Evolutionary conservation across 2,329 filamentous ascomycete genomes (phyloP).

Genomic region (Lachnellula suecica): DNA sequence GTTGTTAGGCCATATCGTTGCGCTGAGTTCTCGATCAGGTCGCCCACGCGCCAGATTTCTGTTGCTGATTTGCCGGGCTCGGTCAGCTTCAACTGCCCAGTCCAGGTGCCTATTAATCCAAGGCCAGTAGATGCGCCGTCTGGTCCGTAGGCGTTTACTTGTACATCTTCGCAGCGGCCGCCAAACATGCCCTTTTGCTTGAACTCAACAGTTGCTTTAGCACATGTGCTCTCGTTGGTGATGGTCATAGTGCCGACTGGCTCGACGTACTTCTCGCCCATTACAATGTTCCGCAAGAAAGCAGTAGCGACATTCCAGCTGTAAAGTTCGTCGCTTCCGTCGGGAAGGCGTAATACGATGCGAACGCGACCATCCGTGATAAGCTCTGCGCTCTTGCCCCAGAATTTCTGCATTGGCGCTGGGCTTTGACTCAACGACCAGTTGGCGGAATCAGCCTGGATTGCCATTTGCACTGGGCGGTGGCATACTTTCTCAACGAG

Average conservation of each 20-base stretch:
- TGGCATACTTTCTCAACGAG: constrained; percentile 96
- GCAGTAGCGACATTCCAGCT: constrained; percentile 86
- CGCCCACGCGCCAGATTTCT: constrained; percentile 76
- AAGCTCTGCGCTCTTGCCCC: constrained; percentile 95
- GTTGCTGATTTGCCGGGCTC: constrained; percentile 61
- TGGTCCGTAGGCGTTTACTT: constrained; percentile 68
- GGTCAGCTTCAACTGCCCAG: constrained; percentile 65
- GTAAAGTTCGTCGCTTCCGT: constrained; percentile 77
- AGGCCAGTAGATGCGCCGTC: constrained; percentile 65
- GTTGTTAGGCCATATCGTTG: constrained; percentile 85
- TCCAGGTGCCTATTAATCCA: constrained; percentile 83
- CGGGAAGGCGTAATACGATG: constrained; percentile 64
- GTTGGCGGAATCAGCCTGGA: constrained; percentile 80
- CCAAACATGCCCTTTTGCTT: constrained; percentile 97
- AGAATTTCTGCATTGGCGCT: constrained; percentile 92
- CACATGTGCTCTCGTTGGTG: constrained; percentile 77
- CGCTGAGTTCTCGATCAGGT: constrained; percentile 74
- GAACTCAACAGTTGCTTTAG: constrained; percentile 85
- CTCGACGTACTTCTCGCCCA: constrained; percentile 97
- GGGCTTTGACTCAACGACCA: constrained; percentile 91
- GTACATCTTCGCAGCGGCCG: constrained; percentile 86
- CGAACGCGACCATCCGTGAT: constrained; percentile 87
- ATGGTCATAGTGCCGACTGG: constrained; percentile 89
- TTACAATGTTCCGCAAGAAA: constrained; percentile 93
- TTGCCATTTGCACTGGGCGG: constrained; percentile 86